These are phyloP conservation scores for Coelastrella sp. DNA, from an alignment of 139 green algal species.

Conservation along the genomic window DNA sequence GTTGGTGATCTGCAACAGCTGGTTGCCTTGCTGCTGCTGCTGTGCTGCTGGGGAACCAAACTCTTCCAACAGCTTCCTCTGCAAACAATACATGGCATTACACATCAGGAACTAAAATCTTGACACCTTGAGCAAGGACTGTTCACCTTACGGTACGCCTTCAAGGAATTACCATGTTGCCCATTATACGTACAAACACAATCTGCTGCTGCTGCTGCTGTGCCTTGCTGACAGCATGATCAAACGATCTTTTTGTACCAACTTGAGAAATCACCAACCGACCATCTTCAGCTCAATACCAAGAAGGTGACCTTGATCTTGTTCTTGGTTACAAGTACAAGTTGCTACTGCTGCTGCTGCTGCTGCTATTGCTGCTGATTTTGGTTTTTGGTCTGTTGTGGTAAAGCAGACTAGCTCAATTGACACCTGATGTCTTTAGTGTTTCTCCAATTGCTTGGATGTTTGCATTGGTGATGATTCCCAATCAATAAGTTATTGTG, in stretches of 20 bases:
- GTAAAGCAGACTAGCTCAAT: background rate
- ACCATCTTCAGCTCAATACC: background rate
- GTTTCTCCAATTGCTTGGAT: too few relatives aligned
- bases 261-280: background rate
- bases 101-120: too few relatives aligned
- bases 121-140: too few relatives aligned
- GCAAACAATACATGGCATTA: background rate
- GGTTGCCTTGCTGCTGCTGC: slow-evolving; percentile 1
- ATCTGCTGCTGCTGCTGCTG: too few relatives aligned
- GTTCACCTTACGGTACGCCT: too few relatives aligned
- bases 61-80: background rate
- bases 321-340: background rate
- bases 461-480: too few relatives aligned
- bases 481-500: too few relatives aligned
- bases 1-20: background rate
- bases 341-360: background rate
- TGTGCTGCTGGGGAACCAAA: background rate
- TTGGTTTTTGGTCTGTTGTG: background rate
- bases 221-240: too few relatives aligned
- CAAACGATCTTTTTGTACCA: too few relatives aligned
- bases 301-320: background rate
- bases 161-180: too few relatives aligned
- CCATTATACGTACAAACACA: too few relatives aligned
- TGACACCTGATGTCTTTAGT: too few relatives aligned
- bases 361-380: background rate